Base-by-base conservation (phyloP, 2,329 filamentous ascomycete species). In the Eutypa lata region DNA sequence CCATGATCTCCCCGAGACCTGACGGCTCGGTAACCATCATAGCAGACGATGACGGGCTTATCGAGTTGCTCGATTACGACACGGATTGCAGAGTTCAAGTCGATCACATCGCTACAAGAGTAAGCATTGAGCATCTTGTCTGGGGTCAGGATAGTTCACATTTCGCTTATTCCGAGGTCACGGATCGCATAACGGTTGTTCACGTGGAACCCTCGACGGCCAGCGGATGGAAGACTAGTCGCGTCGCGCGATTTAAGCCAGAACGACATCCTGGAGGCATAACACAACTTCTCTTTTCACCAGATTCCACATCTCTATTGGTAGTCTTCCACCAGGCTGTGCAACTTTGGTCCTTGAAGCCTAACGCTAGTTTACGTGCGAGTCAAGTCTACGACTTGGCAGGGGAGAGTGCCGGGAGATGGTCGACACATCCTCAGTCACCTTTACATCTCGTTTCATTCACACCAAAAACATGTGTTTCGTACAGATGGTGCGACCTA, bases 161-260 rank as follows among this genome's bases (percentile, higher is more conserved):
- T 43, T 50, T 50, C 21, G 48, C 38, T 3, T 50, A 50, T 21
- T 19, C 48, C 11, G 48, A 50, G n/a, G 48, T 50, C 24, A 22
- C 21, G 26, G 48, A 38, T n/a, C 35, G 26, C 11, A 18, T 50
- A 10, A 50, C 44, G 7, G 24, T 50, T 7, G 35, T 50, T 7
- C 16, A 14, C 3, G 33, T 50, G 18, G 48, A 50, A 31, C 26
- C 26, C 6, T 52, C 49, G 31, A 48, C 51, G 16, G 19, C 43
- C 22, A 44, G 49, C 46, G 43, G 47, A 26, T 50, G 22, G 21
- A n/a, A 53, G 7, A 26, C 49, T 0, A 28, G 51, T 3, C 43
- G 28, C 14, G 14, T 40, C 1, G 26, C 55, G 33, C 19, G 51
- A 18, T 37, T 50, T 28, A 38, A 45, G 10, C 18, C 49, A 49